These are phyloP conservation scores for Pleurozium schreberi DNA, from an alignment of 225 moss, liverwort and hornwort genomes.

Conservation along the genomic window DNA sequence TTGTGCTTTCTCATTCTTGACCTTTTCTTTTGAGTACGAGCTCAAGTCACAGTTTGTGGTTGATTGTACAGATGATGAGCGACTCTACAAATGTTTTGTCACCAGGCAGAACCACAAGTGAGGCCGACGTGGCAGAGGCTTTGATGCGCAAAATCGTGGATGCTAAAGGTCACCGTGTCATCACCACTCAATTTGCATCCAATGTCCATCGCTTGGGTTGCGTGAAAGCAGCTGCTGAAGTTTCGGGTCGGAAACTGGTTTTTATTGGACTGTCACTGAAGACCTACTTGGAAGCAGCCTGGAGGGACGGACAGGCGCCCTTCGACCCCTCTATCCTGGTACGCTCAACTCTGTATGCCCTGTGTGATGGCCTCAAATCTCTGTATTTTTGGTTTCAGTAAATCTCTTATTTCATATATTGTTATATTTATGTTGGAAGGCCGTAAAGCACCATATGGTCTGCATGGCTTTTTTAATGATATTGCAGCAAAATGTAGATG, in stretches of 20 bases:
- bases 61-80: conserved; percentile 82
- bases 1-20: neutral
- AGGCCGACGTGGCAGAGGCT: conserved; percentile 90
- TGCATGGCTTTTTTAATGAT: neutral
- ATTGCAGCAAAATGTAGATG: neutral
- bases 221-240: conserved; percentile 85
- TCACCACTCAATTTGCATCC: conserved; percentile 98
- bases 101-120: conserved; percentile 88
- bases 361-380: neutral
- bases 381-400: neutral
- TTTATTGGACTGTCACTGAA: conserved; percentile 88
- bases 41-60: neutral
- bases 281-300: conserved; percentile 95
- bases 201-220: conserved; percentile 97
- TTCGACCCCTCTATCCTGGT: conserved; percentile 94
- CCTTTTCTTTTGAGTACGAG: neutral
- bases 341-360: neutral
- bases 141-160: conserved; percentile 74
- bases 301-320: conserved; percentile 95
- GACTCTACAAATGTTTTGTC: conserved; percentile 95
- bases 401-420: neutral
- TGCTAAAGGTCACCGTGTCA: conserved; percentile 84
- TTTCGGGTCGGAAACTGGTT: conserved; percentile 81
- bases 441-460: neutral
- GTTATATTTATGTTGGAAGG: neutral